phyloP scores from a whole-genome alignment of 495 filamentous ascomycete species.

The Podospora tetraspora region DNA sequence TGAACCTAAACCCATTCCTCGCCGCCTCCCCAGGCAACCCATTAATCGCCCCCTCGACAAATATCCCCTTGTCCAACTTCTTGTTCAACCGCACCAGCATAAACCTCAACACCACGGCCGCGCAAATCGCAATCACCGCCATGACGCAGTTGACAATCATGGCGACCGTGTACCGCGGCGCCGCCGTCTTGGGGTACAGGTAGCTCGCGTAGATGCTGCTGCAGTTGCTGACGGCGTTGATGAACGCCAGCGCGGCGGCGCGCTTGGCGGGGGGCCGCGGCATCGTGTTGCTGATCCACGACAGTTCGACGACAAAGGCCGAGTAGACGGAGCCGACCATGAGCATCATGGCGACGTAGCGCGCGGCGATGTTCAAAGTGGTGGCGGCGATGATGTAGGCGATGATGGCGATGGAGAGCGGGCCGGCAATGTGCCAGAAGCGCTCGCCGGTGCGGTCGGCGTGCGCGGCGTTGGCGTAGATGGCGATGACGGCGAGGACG shows the following conservation, averaged over 20 bases:
- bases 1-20: conserved; percentile 60
- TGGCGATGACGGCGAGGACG: conserved; percentile 62
- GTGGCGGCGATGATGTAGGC: conserved; percentile 73
- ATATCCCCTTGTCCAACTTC: conserved; percentile 57
- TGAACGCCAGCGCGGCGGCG: conserved; percentile 72
- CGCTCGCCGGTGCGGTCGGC: conserved; percentile 74
- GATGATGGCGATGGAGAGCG: conserved; percentile 61
- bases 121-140: conserved; percentile 58
- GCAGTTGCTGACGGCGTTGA: conserved; percentile 75
- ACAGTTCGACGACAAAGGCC: conserved; percentile 68
- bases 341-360: conserved; percentile 80
- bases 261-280: conserved; percentile 82
- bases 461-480: conserved; percentile 70
- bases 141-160: conserved; percentile 71
- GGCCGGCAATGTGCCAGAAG: conserved; percentile 68
- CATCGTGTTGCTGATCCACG: conserved; percentile 75
- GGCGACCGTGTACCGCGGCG: conserved; percentile 54
- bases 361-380: conserved; percentile 56
- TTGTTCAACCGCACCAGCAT: conserved; percentile 65
- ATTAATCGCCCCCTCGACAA: conserved; percentile 46
- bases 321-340: conserved; percentile 64
- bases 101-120: conserved; percentile 59
- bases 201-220: conserved; percentile 73
- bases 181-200: conserved; percentile 47
- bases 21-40: conserved; percentile 50